These are phyloP conservation scores for Coniochaeta sp. DNA, from an alignment of 2,329 filamentous ascomycete species.

Conservation along the genomic window DNA sequence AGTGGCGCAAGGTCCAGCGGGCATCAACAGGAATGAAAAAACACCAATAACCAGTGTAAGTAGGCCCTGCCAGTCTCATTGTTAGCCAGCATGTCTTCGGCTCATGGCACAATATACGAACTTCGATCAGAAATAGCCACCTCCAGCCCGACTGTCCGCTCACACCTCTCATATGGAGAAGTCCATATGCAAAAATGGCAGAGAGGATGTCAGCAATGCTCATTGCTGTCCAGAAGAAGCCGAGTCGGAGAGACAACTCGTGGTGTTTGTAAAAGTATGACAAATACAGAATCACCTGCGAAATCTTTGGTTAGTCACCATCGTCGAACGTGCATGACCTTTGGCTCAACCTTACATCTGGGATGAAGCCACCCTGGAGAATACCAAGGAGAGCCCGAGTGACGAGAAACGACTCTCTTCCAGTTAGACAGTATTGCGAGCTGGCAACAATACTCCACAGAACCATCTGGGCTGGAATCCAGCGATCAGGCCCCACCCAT, in stretches of 20 bases:
- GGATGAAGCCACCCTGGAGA: conserved; percentile 39
- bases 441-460: conserved; percentile 46
- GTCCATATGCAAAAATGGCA: conserved; percentile 27
- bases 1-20: conserved; percentile 41
- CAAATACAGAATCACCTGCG: conserved; percentile 29
- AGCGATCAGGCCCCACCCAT: conserved; percentile 49
- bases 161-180: conserved; percentile 32
- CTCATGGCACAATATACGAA: conserved; percentile 8
- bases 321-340: not conserved
- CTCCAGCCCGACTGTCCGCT: conserved; percentile 28
- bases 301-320: not conserved
- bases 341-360: conserved; percentile 22
- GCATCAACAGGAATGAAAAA: conserved; percentile 47
- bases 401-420: conserved; percentile 28
- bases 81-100: not conserved
- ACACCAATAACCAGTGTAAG: conserved; percentile 41
- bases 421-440: conserved; percentile 34
- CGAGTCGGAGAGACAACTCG: conserved; percentile 29
- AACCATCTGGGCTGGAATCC: conserved; percentile 52
- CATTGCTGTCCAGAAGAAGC: conserved; percentile 34
- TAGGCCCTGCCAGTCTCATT: conserved; percentile 20
- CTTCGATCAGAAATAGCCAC: conserved; percentile 52
- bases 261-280: conserved; percentile 35
- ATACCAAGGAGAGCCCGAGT: conserved; percentile 30
- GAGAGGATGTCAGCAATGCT: conserved; percentile 30